Evolutionary conservation across 2,329 filamentous ascomycete genomes (phyloP), one percentile per base, ranked within the genome.

Genomic region (Fusarium lyarnte): DNA sequence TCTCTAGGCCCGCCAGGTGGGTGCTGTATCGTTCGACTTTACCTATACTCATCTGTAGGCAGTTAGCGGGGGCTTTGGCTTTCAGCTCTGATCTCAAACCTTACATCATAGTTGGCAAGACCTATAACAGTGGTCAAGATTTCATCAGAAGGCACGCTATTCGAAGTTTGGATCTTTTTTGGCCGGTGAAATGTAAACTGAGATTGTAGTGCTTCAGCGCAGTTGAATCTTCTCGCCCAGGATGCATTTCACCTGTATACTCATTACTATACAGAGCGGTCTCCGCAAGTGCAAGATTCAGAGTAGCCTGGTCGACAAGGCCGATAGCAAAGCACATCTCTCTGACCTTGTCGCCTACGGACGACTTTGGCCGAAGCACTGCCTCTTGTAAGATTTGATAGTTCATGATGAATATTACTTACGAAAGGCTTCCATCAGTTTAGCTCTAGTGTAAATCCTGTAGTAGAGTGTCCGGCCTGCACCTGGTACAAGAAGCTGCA

Each of bases 301-400:
- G 42, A 46, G 52, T n/a, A 33, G 33, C 41, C 19, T 58, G 41
- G 21, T 58, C 54, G 21, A 45, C 25, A 17, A 62, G 59, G 16
- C 59, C 41, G 29, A 58, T 58, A 16, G 52, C 59, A n/a, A 62
- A 62, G n/a, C 59, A 62, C 21, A 58, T 39, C 33, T 62, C 41
- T 35, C 52, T 46, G 14, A 58, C 59, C 33, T 35, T 58, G 33
- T 58, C 52, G n/a, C 59, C 58, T 17, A 62, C 27, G 17, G 52
- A 62, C 31, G 59, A 62, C 11, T 46, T 58, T 58, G 59, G 41
- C 6, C 52, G 52, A 45, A 62, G 59, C 21, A 62, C 59, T 58
- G 35, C 5, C 19, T 27, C 9, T 27, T 46, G 25, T 62, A 16
- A 58, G 59, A 39, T 25, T 21, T 39, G 8, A n/a, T 27, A 35